Evolutionary conservation across 2,329 filamentous ascomycete genomes (phyloP).

Genomic region (Mycosphaerella sp.): DNA sequence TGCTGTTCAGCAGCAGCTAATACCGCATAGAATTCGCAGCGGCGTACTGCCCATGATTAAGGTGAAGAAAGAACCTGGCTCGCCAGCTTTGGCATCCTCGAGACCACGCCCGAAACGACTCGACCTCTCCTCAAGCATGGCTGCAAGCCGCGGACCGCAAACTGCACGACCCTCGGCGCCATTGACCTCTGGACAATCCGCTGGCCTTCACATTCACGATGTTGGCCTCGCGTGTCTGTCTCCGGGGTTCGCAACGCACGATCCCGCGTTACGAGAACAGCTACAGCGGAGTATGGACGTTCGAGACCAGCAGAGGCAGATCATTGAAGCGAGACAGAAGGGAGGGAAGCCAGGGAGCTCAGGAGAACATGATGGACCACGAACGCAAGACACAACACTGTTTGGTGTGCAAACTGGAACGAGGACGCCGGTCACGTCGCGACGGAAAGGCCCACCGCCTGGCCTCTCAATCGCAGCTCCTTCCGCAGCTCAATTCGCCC

Average conservation of each 20-base stretch:
- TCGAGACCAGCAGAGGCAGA: conserved; percentile 84
- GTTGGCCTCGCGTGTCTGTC: conserved; percentile 91
- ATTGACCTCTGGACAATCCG: conserved; percentile 68
- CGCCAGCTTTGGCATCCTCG: conserved; percentile 68
- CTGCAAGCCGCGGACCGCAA: conserved; percentile 37
- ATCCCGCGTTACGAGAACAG: conserved; percentile 94
- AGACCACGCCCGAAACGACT: conserved; percentile 71
- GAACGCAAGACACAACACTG: conserved; percentile 37
- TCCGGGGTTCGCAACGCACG: conserved; percentile 90
- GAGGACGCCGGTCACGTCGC: conserved; percentile 69
- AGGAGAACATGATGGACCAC: conserved; percentile 29
- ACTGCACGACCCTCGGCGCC: conserved; percentile 57
- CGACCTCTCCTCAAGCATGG: conserved; percentile 58
- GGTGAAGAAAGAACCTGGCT: conserved; percentile 92
- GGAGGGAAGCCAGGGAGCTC: conserved; percentile 57
- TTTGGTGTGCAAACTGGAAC: conserved; percentile 37
- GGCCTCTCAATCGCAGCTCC: conserved; percentile 93
- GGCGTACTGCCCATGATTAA: conserved; percentile 67
- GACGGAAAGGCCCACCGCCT: conserved; percentile 72
- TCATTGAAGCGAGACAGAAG: conserved; percentile 91
- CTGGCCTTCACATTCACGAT: conserved; percentile 75
- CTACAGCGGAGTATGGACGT: conserved; percentile 90
- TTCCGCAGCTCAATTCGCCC: conserved; percentile 82
- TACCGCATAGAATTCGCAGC: conserved; percentile 46
- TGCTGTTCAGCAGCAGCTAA: conserved; percentile 21